A percentile compares a stretch with the other conserved stretches of the same genome.
These are phyloP conservation scores for Gentiana dahurica DNA, from an alignment of 257 asterid genomes.

Conservation along the genomic window DNA sequence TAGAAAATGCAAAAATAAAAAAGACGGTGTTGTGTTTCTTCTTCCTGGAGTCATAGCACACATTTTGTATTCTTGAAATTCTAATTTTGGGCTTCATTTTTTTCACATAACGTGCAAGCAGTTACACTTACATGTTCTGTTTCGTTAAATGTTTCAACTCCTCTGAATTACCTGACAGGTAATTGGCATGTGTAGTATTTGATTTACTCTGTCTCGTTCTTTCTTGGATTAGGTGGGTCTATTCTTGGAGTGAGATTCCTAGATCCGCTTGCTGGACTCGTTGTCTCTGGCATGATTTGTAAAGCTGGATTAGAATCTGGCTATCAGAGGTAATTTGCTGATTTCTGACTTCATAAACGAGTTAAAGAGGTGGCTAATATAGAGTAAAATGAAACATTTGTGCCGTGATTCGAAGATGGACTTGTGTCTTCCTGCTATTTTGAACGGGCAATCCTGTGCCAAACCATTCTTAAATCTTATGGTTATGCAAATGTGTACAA, in stretches of 20 bases:
- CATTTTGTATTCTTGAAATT: too few relatives aligned
- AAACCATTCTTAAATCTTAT: background rate
- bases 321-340: slow-evolving; percentile 56
- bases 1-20: too few relatives aligned
- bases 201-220: background rate
- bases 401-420: background rate
- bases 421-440: background rate
- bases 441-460: background rate
- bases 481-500: background rate
- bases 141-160: background rate
- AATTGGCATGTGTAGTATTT: background rate
- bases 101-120: background rate
- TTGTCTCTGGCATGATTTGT: slow-evolving; percentile 89
- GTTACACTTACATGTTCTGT: background rate
- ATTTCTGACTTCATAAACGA: background rate
- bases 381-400: background rate
- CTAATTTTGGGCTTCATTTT: background rate
- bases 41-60: too few relatives aligned
- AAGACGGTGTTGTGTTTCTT: too few relatives aligned
- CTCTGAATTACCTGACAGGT: background rate
- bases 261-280: slow-evolving; percentile 94
- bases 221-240: slow-evolving; percentile 61
- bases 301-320: slow-evolving; percentile 92
- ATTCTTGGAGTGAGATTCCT: slow-evolving; percentile 78
- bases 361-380: background rate